Evolutionary conservation across 257 asterid genomes (phyloP).

Genomic region (Catharanthus roseus): DNA sequence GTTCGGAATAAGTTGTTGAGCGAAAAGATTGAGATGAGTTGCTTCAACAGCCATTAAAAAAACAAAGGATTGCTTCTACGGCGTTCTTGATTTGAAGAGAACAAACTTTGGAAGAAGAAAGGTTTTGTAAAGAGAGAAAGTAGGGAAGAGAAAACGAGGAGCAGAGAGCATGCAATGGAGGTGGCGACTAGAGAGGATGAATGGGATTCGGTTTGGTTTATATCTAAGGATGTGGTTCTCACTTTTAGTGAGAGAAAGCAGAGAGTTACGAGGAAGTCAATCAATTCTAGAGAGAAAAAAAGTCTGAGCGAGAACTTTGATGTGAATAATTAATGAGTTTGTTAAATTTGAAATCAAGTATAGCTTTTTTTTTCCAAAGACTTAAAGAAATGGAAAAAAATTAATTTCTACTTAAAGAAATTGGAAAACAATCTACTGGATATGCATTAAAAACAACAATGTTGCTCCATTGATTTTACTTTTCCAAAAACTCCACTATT

Average conservation of each 20-base stretch:
- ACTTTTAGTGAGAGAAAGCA: slow-evolving; percentile 14
- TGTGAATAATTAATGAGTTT: slow-evolving; percentile 13
- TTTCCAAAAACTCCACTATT: not conserved
- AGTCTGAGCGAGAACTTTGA: slow-evolving; percentile 6
- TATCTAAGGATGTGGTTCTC: slow-evolving; percentile 40
- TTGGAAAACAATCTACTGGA: too few relatives aligned
- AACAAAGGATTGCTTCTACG: not conserved
- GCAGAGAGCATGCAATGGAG: slow-evolving; percentile 24
- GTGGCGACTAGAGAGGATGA: slow-evolving; percentile 26
- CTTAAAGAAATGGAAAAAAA: too few relatives aligned
- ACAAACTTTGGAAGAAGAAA: not conserved
- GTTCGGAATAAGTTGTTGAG: slow-evolving; percentile 35
- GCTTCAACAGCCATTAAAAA: slow-evolving; percentile 71
- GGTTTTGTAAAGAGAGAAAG: slow-evolving; percentile 15
- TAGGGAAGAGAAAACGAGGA: slow-evolving; percentile 1
- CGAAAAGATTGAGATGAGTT: slow-evolving; percentile 43
- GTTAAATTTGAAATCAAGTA: slow-evolving; percentile 1
- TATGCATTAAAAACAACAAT: slow-evolving; percentile 19
- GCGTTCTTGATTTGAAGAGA: not conserved
- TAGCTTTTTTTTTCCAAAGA: not conserved
- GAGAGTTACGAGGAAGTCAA: slow-evolving; percentile 19
- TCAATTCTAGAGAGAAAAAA: slow-evolving; percentile 24
- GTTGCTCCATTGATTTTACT: slow-evolving; percentile 9
- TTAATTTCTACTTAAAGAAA: too few relatives aligned
- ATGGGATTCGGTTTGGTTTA: slow-evolving; percentile 23